Percentiles rank a stretch among this genome's conserved stretches.
Evolutionary conservation across 257 asterid genomes (phyloP).

Genomic region (Paraleonurus japonicus): DNA sequence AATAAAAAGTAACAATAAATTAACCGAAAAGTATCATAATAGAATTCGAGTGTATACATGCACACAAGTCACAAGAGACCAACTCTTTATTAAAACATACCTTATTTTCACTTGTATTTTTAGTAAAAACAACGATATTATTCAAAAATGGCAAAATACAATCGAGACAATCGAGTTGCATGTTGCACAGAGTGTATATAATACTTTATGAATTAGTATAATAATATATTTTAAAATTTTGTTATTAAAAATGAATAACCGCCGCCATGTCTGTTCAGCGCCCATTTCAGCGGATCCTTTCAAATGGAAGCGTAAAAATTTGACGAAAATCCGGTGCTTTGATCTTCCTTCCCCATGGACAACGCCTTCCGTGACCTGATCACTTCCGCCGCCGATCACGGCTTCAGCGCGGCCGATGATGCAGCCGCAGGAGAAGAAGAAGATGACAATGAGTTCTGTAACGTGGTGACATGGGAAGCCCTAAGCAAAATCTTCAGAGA

Average conservation of each 20-base stretch:
- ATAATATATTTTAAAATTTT: too few species aligned
- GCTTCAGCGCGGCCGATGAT: conserved; percentile 20
- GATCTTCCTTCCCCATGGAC: conserved; percentile 39
- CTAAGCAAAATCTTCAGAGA: conserved; percentile 48
- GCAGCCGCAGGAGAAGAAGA: conserved; percentile 31
- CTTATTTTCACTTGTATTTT: too few species aligned
- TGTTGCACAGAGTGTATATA: too few species aligned
- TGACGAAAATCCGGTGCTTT: conserved; percentile 5
- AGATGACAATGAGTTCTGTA: conserved; percentile 34
- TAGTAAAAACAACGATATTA: too few species aligned
- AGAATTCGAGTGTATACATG: too few species aligned
- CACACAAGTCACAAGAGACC: too few species aligned
- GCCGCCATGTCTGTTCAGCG: conserved; percentile 26
- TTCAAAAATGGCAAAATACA: too few species aligned
- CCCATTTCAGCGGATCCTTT: conserved; percentile 29
- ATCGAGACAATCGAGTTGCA: too few species aligned
- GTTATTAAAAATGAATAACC: neutral
- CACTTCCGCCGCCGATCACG: conserved; percentile 26
- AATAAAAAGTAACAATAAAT: too few species aligned
- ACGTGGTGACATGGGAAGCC: conserved; percentile 53
- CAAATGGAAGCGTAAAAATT: neutral
- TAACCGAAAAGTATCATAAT: too few species aligned
- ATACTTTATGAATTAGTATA: too few species aligned
- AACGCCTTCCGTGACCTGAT: conserved; percentile 28
- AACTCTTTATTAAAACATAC: too few species aligned